Conservation (phyloP, 1,284 basidiomycete species). For the Pseudozyma hubeiensis region DNA sequence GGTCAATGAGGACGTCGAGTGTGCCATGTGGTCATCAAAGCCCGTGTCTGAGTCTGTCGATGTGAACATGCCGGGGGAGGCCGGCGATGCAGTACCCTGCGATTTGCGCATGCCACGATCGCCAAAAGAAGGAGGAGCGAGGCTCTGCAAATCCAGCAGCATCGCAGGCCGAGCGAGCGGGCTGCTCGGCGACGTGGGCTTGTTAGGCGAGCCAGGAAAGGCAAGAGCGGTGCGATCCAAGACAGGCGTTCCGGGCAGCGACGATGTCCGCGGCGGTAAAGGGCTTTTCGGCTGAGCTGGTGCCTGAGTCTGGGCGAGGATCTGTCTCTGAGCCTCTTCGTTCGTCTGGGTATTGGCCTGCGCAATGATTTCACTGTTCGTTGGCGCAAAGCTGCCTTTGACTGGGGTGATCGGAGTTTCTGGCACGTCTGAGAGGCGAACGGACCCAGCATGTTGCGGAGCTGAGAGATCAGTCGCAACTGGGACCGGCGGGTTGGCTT, state of each 20-base stretch:
- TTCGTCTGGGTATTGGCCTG: background rate
- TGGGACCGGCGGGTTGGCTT: background rate
- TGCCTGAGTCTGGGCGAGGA: slow-evolving; percentile 2
- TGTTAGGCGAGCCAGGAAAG: slow-evolving; percentile 43
- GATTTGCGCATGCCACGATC: background rate
- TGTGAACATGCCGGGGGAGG: slow-evolving; percentile 32
- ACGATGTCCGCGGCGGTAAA: slow-evolving; percentile 36
- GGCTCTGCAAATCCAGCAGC: slow-evolving; percentile 30
- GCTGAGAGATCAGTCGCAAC: background rate
- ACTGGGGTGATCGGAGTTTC: slow-evolving; percentile 3
- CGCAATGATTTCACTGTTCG: background rate
- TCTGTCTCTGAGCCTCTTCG: background rate
- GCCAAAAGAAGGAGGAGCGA: slow-evolving; percentile 23
- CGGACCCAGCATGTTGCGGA: background rate
- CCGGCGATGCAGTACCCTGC: slow-evolving; percentile 7
- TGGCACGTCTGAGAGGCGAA: slow-evolving; percentile 20
- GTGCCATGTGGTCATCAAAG: slow-evolving; percentile 27
- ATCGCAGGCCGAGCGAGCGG: slow-evolving; percentile 29
- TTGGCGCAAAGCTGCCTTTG: background rate
- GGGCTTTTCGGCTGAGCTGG: slow-evolving; percentile 17
- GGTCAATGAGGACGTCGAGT: slow-evolving; percentile 26
- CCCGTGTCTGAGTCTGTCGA: slow-evolving; percentile 40
- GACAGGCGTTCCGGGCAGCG: slow-evolving; percentile 29
- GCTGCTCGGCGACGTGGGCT: slow-evolving; percentile 22
- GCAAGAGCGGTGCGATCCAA: slow-evolving; percentile 13